A percentile compares a stretch with the other conserved stretches of the same genome.
Conservation (phyloP, 495 filamentous ascomycete species). For the Aspergillus mulundensis region DNA sequence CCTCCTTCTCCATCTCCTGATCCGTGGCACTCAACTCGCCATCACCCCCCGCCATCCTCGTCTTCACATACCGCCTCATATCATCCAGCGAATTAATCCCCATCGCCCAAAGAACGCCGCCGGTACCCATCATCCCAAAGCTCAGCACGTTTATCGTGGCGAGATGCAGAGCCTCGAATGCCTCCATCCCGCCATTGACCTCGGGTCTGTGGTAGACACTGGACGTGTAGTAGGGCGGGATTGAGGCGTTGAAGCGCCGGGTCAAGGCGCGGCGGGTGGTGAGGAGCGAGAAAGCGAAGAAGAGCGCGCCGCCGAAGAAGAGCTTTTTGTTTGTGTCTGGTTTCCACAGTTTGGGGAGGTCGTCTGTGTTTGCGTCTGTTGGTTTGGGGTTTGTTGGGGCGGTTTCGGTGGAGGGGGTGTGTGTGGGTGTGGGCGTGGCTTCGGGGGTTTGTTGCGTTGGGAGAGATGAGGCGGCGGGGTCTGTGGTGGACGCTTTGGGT, state of each 20-base stretch:
- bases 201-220: constrained; percentile 42
- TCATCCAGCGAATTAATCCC: constrained; percentile 71
- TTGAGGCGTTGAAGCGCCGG: constrained; percentile 47
- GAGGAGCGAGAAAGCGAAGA: constrained; percentile 62
- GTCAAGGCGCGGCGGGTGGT: constrained; percentile 66
- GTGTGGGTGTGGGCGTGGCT: not conserved
- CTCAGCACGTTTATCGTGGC: constrained; percentile 76
- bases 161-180: constrained; percentile 73
- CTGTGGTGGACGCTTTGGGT: not conserved
- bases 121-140: constrained; percentile 62
- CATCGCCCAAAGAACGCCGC: constrained; percentile 64
- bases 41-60: constrained; percentile 31
- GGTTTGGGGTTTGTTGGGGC: constrained; percentile 1
- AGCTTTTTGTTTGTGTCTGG: constrained; percentile 43
- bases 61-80: constrained; percentile 52
- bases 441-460: constrained; percentile 5
- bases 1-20: constrained; percentile 59
- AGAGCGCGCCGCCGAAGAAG: constrained; percentile 68
- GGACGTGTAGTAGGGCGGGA: constrained; percentile 64
- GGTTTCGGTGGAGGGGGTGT: constrained; percentile 3
- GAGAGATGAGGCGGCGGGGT: constrained; percentile 2
- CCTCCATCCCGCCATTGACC: constrained; percentile 57
- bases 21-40: constrained; percentile 33
- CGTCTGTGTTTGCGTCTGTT: constrained; percentile 5
- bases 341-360: constrained; percentile 17